phyloP scores from a whole-genome alignment of 2,329 filamentous ascomycete genomes.

The Paecilomyces sp. region DNA sequence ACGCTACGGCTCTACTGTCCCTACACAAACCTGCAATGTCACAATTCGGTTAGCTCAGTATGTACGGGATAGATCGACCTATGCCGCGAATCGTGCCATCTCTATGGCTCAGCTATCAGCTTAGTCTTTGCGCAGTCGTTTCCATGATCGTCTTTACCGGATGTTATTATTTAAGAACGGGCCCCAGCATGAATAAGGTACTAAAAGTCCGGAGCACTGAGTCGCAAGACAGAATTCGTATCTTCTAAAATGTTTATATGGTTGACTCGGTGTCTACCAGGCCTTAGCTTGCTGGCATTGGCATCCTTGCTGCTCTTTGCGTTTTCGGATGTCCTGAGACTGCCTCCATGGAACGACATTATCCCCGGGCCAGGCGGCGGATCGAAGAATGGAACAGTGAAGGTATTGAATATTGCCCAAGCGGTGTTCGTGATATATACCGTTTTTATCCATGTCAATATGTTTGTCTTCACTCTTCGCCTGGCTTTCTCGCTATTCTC shows the following conservation, averaged over 20 bases:
- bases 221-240: background rate
- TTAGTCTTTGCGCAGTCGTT: background rate
- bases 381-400: background rate
- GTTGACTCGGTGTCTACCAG: constrained; percentile 1
- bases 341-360: constrained; percentile 9
- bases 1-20: background rate
- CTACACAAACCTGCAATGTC: background rate
- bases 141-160: background rate
- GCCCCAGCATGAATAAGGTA: background rate
- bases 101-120: background rate
- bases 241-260: background rate
- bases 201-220: background rate
- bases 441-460: constrained; percentile 57
- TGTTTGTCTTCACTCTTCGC: constrained; percentile 51
- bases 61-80: background rate
- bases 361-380: constrained; percentile 3
- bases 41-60: background rate
- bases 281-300: constrained; percentile 1
- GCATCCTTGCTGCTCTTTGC: background rate
- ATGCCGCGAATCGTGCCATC: background rate
- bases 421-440: constrained; percentile 57
- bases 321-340: constrained; percentile 6
- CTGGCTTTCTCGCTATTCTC: constrained; percentile 42
- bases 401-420: constrained; percentile 15
- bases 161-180: background rate